A percentile compares a stretch with the other conserved stretches of the same genome.
phyloP scores from a whole-genome alignment of 768 basidiomycete species.

The Hortiboletus flavorubellus region DNA sequence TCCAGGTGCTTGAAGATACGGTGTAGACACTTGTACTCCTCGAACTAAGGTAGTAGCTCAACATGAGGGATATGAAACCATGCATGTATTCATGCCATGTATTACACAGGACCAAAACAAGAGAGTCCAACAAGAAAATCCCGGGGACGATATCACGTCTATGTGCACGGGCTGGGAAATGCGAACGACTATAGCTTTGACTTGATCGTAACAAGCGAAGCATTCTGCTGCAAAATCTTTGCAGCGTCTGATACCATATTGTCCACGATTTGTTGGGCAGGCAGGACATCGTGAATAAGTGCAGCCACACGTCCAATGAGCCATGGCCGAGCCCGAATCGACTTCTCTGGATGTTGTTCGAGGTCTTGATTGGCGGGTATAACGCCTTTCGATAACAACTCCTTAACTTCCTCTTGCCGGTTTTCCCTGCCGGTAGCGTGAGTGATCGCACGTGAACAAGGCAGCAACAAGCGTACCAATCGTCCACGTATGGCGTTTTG shows the following conservation, averaged over 20 bases:
- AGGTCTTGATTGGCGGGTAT: conserved; percentile 72
- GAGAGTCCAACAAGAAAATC: neutral
- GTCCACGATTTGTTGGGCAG: conserved; percentile 82
- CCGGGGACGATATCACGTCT: neutral
- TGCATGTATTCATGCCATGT: neutral
- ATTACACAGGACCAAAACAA: neutral
- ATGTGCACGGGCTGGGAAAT: neutral
- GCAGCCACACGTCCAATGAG: conserved; percentile 82
- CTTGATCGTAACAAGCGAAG: conserved; percentile 38
- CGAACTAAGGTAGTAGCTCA: no score
- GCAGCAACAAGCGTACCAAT: conserved; percentile 54
- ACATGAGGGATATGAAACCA: neutral
- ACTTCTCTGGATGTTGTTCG: conserved; percentile 79
- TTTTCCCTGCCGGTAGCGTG: conserved; percentile 52
- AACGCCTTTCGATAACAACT: conserved; percentile 79
- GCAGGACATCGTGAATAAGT: conserved; percentile 69
- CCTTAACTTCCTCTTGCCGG: conserved; percentile 75
- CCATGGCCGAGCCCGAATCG: conserved; percentile 62
- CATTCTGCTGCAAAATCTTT: conserved; percentile 41
- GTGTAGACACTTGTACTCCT: no score
- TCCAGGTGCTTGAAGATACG: no score
- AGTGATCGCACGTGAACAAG: neutral
- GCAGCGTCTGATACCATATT: conserved; percentile 68
- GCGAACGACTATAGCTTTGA: conserved; percentile 44
- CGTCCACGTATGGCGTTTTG: conserved; percentile 79